These are phyloP conservation scores for Coccomyxa sp. DNA, from an alignment of 139 green algal genomes.

Conservation along the genomic window DNA sequence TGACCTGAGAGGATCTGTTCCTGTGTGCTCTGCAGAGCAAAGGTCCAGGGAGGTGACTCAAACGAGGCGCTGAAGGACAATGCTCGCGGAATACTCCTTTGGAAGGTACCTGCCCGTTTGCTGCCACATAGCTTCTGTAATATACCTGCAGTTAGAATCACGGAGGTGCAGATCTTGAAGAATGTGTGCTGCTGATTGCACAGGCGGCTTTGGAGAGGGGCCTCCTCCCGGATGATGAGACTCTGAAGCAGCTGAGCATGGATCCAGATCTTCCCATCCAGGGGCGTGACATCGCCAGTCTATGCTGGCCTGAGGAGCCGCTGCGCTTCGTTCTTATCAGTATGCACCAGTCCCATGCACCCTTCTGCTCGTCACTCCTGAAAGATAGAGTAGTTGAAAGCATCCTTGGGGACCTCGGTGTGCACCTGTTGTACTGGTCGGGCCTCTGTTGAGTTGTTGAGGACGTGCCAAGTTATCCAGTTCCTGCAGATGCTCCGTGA, in stretches of 20 bases:
- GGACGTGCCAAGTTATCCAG: too few relatives aligned
- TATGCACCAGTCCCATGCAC: conserved; percentile 1
- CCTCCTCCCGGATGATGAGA: conserved; percentile 70
- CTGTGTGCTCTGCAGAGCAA: conserved; percentile 1
- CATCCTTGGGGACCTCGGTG: too few relatives aligned
- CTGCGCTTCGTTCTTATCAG: conserved; percentile 63
- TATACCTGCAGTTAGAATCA: neutral
- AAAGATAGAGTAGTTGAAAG: too few relatives aligned
- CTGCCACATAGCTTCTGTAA: neutral
- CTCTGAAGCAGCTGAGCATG: conserved; percentile 51
- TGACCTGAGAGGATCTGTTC: neutral
- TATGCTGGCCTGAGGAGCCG: conserved; percentile 70
- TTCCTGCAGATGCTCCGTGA: too few relatives aligned
- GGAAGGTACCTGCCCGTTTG: conserved; percentile 28
- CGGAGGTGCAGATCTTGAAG: neutral
- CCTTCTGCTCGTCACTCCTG: too few relatives aligned
- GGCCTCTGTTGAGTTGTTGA: neutral
- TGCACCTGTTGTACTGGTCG: neutral
- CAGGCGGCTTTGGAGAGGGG: conserved; percentile 54
- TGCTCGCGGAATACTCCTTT: conserved; percentile 42
- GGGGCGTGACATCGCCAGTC: conserved; percentile 17
- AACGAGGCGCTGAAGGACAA: conserved; percentile 37
- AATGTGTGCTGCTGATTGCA: neutral
- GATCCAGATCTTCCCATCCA: conserved; percentile 28
- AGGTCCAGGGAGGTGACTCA: conserved; percentile 35